Base-by-base conservation (phyloP, 1,139 yeast genomes). In the Taphrina confusa region DNA sequence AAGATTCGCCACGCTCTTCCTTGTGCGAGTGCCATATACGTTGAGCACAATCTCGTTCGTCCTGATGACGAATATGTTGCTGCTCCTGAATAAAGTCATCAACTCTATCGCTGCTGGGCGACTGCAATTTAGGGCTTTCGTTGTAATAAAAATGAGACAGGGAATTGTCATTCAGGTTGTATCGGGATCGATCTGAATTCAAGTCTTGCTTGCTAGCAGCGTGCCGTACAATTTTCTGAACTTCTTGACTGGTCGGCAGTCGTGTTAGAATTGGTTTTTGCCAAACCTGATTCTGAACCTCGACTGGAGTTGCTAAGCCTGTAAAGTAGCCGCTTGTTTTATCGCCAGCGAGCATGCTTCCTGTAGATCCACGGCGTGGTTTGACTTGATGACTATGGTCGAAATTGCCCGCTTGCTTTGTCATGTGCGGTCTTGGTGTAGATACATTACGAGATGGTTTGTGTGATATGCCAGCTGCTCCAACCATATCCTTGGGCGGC, bases 21-120 rank as follows among this genome's bases (percentile, higher is more conserved):
- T 45, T 45, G 36, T 45, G 50, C 6, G 50, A 45, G 8, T 45
- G n/a, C 50, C 50, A 45, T 4, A 45, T 45, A n/a, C 36, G n/a
- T 27, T 30, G 28, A 28, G 50, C 50, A 12, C 12, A 27, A 16
- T 45, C 50, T 12, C 12, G 20, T 27, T 28, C 14, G 11, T 45
- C 25, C 9, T 14, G 14, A n/a, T 45, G 34, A 16, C 50, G 36
- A 1, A 45, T 11, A 9, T 27, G n/a, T 14, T 45, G 50, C 25
- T 45, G 42, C 25, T 37, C 42, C 25, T 37, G 6, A 3, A 37
- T 18, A 18, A 37, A 37, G 4, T 37, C 42, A 18, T 18, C 42
- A 9, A 37, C 12, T 18, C 25, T 18, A n/a, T n/a, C n/a, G 42
- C 25, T 25, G 18, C n/a, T 22, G 8, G 42, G 42, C n/a, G 25